Evolutionary conservation across 2,329 filamentous ascomycete species (phyloP).

Genomic region (Alternaria incomplexa): DNA sequence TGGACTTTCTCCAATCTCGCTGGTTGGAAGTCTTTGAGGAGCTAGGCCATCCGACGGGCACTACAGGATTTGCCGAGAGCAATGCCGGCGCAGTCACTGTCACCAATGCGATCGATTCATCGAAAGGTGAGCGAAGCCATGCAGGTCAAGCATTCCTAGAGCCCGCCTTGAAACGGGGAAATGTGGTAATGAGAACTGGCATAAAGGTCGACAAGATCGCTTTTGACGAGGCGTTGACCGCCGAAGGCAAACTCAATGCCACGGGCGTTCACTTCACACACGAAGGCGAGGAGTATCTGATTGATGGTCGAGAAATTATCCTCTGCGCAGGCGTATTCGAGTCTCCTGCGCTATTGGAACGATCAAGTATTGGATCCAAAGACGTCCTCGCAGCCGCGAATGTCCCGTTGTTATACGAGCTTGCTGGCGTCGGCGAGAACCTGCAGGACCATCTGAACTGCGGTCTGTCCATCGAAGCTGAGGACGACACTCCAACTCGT

Average conservation of each 20-base stretch:
- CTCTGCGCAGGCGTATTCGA: constrained; percentile 56
- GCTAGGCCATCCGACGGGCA: constrained; percentile 14
- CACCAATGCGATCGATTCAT: constrained; percentile 23
- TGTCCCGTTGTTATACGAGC: constrained; percentile 60
- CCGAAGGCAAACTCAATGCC: constrained; percentile 18
- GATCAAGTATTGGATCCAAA: constrained; percentile 64
- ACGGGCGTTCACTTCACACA: constrained; percentile 17
- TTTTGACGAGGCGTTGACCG: constrained; percentile 9
- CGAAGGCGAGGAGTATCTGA: constrained; percentile 7
- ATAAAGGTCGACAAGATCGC: constrained; percentile 20
- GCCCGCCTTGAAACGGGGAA: constrained; percentile 21
- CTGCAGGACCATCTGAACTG: constrained; percentile 61
- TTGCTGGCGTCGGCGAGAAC: constrained; percentile 67
- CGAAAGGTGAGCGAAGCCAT: constrained; percentile 27
- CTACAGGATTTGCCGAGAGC: constrained; percentile 17
- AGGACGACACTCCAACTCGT: constrained; percentile 15
- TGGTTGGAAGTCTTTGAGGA: constrained; percentile 24
- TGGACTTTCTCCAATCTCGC: constrained; percentile 20
- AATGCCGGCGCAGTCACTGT: constrained; percentile 19
- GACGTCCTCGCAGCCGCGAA: constrained; percentile 56
- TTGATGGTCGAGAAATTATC: constrained; percentile 18
- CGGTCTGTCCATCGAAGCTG: constrained; percentile 17
- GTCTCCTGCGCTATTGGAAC: constrained; percentile 60
- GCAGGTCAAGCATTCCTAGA: constrained; percentile 25
- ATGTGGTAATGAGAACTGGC: constrained; percentile 18